Conservation (phyloP, 306 rosid species). For the Inga leiocalycina region DNA sequence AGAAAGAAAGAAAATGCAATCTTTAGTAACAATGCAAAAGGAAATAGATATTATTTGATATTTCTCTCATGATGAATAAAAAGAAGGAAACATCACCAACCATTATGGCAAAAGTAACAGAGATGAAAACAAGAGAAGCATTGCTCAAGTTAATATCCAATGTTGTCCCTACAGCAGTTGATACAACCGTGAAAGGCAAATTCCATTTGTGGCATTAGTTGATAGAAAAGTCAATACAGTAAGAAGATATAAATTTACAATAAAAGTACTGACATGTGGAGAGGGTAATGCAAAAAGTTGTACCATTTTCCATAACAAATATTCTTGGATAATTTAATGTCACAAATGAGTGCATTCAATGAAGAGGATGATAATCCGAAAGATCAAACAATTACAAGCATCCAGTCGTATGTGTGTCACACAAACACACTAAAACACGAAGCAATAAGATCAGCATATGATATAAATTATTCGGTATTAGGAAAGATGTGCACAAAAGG, state of each 20-base stretch:
- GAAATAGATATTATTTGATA: conserved; percentile 23
- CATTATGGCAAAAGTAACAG: conserved; percentile 82
- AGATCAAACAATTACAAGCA: conserved; percentile 9
- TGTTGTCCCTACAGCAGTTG: conserved; percentile 94
- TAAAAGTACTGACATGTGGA: conserved; percentile 26
- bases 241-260: conserved; percentile 34
- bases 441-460: not conserved
- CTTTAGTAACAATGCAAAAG: conserved; percentile 19
- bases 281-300: too few relatives aligned
- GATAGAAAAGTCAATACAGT: conserved; percentile 83
- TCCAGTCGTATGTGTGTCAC: not conserved
- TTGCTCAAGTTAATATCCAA: conserved; percentile 95
- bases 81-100: conserved; percentile 55
- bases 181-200: conserved; percentile 99
- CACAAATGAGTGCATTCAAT: conserved; percentile 10
- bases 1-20: not conserved
- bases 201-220: conserved; percentile 99
- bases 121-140: conserved; percentile 57
- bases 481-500: not conserved
- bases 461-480: not conserved
- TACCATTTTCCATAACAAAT: not conserved
- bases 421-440: not conserved
- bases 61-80: conserved; percentile 19
- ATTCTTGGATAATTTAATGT: conserved; percentile 15
- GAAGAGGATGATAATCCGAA: not conserved